Base-by-base conservation (phyloP, 805 yeast species). In the Phaffomyces thermotolerans region DNA sequence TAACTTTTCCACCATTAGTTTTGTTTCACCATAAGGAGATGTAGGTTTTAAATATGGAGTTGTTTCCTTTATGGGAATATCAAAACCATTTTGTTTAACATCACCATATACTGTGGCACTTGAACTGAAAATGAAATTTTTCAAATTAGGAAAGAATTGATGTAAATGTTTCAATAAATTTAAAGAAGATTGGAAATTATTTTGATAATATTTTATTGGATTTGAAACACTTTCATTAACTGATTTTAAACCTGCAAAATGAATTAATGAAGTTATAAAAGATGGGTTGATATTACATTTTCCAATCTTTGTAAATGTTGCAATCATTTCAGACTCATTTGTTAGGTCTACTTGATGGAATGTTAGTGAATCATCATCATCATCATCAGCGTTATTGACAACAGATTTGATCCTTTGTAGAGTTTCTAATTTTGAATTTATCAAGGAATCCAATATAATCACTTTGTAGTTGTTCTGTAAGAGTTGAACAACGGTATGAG, bases 21-120 rank as follows among this genome's bases (percentile, higher is more conserved):
- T 85, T 43, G 93, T 82, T 43, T 72, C 71, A 30, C 95, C 95
- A 54, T 85, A 85, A 3, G 95, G 91, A 46, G 81, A 79, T 5
- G 85, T 77, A 30, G 93, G 85, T 42, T 75, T 85, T 39, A 76
- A 73, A 18, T 89, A 89, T 60, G 88, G 82, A 4, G 29, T 22
- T 46, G 72, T 73, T 55, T 84, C 93, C 13, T 90, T 90, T 42
- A 84, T 83, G 27, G 91, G 91, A 43, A 81, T 79, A 80, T 79
- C 79, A 55, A 79, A 71, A 41, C 75, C 76, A 57, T 81, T 82
- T 37, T 87, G 68, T 9, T 86, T 78, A 27, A 81, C 90, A 58
- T 82, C 91, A 13, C 93, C 95, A 55, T 86, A 84, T 5, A 85
- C 91, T 12, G 93, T 84, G 10, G 93, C 93, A 25, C 87, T 79